phyloP scores from a whole-genome alignment of 2,329 filamentous ascomycete genomes.

The Orbilia javanica region DNA sequence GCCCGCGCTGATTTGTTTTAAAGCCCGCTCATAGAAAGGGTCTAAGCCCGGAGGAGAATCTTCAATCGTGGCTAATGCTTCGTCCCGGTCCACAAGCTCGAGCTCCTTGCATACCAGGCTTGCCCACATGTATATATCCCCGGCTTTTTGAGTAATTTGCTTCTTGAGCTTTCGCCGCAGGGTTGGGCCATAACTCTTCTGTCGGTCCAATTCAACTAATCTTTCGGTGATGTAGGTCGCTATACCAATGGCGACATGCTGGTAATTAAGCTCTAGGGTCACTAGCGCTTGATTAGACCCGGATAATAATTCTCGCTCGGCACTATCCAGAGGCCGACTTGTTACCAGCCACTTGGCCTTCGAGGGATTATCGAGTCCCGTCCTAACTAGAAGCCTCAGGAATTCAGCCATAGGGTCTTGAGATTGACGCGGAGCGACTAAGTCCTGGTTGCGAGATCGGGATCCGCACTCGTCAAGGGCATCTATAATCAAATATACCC shows the following conservation, averaged over 20 bases:
- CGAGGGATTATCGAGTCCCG: slow-evolving; percentile 58
- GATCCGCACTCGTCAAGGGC: slow-evolving; percentile 59
- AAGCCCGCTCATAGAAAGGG: slow-evolving; percentile 61
- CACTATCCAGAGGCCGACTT: slow-evolving; percentile 62
- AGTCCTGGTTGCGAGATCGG: slow-evolving; percentile 59
- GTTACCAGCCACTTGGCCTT: slow-evolving; percentile 63
- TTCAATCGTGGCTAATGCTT: slow-evolving; percentile 58
- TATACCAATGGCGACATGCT: slow-evolving; percentile 59
- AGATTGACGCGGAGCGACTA: too few species aligned
- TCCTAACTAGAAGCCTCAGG: slow-evolving; percentile 54
- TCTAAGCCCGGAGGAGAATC: slow-evolving; percentile 60
- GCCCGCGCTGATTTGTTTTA: slow-evolving; percentile 59
- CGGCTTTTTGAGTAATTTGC: slow-evolving; percentile 56
- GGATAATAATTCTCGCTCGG: slow-evolving; percentile 59
- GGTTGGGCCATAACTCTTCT: background rate
- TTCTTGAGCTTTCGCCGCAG: slow-evolving; percentile 41
- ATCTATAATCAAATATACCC: slow-evolving; percentile 58
- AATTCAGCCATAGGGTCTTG: slow-evolving; percentile 39
- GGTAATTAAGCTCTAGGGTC: slow-evolving; percentile 60
- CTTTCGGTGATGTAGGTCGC: slow-evolving; percentile 60
- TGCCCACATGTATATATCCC: slow-evolving; percentile 63
- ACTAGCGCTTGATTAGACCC: slow-evolving; percentile 7
- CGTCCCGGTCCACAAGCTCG: slow-evolving; percentile 33
- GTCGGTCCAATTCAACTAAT: slow-evolving; percentile 34
- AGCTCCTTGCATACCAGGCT: slow-evolving; percentile 63